Base-by-base conservation (phyloP, 495 filamentous ascomycete species). In the Aspergillus carlsbadensis region DNA sequence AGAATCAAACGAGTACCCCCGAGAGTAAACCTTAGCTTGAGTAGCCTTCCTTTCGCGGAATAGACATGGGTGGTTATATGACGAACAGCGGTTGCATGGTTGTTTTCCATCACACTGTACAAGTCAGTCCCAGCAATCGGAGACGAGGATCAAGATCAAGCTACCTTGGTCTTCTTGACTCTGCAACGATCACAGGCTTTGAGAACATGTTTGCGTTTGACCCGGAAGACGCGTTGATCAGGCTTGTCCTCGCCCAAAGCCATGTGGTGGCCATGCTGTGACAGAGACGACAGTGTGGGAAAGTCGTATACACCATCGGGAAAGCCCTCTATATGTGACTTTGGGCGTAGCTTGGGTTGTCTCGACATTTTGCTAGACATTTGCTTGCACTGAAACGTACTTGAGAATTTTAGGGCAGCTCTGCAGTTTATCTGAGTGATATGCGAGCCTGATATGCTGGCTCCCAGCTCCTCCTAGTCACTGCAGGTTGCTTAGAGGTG, bases 151-250 rank as follows among this genome's bases (percentile, higher is more conserved):
- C 29, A 13, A 37, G 35, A 37, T 26, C 17, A 29, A 68, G 64
- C 49, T 43, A 77, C 76, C 65, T 78, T 78, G 34, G 76, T 76
- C 63, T 78, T 78, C 57, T 78, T 78, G 20, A 78, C 73, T 54
- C 76, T 67, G 57, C 76, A 78, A 10, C 74, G 73, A 67, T 78
- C 76, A 52, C 76, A 78, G 1, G 76, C 76, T 45, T 77, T 78
- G 10, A 77, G 54, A 17, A 78, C 76, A 69, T 78, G 76, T 57
- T 78, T 78, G 34, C 76, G 70, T 56, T 78, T 78, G 42, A 77
- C 74, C n/a, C 76, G 74, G 54, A 77, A 78, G 15, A 78, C 70
- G 13, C 74, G 74, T 39, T 74, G 74, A 37, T 77, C 68, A 10
- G 66, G 67, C 57, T 75, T 78, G 42, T 76, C 74, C 18, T 77